These are phyloP conservation scores for Phytophthora fragariaefolia DNA, from an alignment of 352 stramenopile genomes.

Conservation along the genomic window DNA sequence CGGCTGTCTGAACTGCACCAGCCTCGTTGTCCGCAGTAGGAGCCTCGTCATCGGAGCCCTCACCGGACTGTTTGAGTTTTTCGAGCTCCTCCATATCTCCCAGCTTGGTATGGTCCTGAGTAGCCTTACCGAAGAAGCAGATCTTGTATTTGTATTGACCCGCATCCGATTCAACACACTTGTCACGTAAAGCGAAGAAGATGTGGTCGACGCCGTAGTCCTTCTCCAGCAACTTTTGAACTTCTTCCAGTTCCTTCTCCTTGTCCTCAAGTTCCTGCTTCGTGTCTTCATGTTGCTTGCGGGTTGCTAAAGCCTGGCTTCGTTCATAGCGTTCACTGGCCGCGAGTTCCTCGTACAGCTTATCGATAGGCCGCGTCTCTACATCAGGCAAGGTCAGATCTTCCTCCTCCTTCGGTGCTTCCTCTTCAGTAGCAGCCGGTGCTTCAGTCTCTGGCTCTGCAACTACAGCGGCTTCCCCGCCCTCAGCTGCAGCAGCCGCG, in stretches of 20 bases:
- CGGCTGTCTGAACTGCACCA: slow-evolving; percentile 12
- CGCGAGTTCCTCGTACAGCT: slow-evolving; percentile 60
- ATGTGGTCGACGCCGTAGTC: slow-evolving; percentile 69
- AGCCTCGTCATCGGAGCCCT: slow-evolving; percentile 5
- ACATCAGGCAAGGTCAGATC: slow-evolving; percentile 57
- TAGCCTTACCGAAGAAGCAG: slow-evolving; percentile 86
- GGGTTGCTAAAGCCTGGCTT: slow-evolving; percentile 49
- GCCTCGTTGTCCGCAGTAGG: not conserved
- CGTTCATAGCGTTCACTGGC: slow-evolving; percentile 54
- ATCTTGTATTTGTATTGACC: slow-evolving; percentile 89
- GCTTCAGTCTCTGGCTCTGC: slow-evolving; percentile 22
- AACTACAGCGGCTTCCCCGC: slow-evolving; percentile 13
- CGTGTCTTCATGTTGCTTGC: slow-evolving; percentile 52
- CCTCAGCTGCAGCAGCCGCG: slow-evolving; percentile 15
- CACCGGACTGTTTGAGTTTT: not conserved
- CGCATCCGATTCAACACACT: slow-evolving; percentile 71
- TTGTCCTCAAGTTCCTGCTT: slow-evolving; percentile 44
- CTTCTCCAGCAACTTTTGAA: slow-evolving; percentile 51
- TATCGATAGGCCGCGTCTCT: slow-evolving; percentile 64
- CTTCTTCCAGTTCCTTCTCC: slow-evolving; percentile 42
- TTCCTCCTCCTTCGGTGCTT: slow-evolving; percentile 37
- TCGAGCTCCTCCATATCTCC: slow-evolving; percentile 66
- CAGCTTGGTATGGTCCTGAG: slow-evolving; percentile 82
- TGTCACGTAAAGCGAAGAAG: slow-evolving; percentile 71
- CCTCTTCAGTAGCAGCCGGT: slow-evolving; percentile 15